Percentiles rank a stretch among this genome's conserved stretches.
These are phyloP conservation scores for Zygosaccharomyces bailii DNA, from an alignment of 805 yeast genomes.

Conservation along the genomic window DNA sequence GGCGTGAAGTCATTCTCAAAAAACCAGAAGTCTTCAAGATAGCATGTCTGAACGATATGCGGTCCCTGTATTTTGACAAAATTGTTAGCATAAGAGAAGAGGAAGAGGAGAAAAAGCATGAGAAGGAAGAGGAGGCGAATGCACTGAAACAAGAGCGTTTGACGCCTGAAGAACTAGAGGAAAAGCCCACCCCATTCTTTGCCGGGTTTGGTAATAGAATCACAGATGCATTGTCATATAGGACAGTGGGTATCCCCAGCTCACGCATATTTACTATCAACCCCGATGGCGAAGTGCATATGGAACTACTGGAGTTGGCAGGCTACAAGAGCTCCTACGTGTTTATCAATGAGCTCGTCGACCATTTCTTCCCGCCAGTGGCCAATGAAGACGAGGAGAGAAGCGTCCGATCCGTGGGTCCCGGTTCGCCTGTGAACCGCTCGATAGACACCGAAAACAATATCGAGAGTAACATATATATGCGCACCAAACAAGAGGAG, in stretches of 20 bases:
- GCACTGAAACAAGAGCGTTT: not conserved
- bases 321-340: constrained; percentile 88
- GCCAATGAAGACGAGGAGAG: constrained; percentile 35
- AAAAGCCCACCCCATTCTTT: constrained; percentile 75
- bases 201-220: constrained; percentile 98
- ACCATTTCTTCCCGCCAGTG: constrained; percentile 94
- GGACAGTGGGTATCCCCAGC: constrained; percentile 90
- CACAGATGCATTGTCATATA: constrained; percentile 91
- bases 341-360: constrained; percentile 88
- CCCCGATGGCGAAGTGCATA: constrained; percentile 94
- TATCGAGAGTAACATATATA: constrained; percentile 21
- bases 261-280: constrained; percentile 94
- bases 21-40: constrained; percentile 98
- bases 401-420: constrained; percentile 31
- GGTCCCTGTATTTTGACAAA: constrained; percentile 51
- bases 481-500: constrained; percentile 30
- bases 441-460: constrained; percentile 20
- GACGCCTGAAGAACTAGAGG: constrained; percentile 30
- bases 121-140: constrained; percentile 6
- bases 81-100: constrained; percentile 6
- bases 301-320: constrained; percentile 91
- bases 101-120: constrained; percentile 14
- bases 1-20: constrained; percentile 85
- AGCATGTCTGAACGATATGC: constrained; percentile 90
- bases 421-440: constrained; percentile 31